These are phyloP conservation scores for Thermomyces lanuginosus DNA, from an alignment of 2,329 filamentous ascomycete genomes.

Conservation along the genomic window DNA sequence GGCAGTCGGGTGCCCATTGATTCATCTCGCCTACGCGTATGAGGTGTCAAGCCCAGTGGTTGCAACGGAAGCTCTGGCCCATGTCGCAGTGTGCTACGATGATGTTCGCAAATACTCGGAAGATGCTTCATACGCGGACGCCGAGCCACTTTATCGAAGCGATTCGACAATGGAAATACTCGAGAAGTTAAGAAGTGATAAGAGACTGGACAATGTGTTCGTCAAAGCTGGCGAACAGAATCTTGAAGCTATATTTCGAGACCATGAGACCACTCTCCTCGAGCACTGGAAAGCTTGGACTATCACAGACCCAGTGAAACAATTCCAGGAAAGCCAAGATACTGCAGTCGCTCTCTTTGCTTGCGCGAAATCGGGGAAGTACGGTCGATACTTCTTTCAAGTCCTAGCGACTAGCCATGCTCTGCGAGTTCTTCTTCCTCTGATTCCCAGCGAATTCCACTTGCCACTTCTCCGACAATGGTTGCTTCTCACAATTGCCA, in stretches of 20 bases:
- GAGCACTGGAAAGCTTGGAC: slow-evolving; percentile 88
- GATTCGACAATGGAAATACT: slow-evolving; percentile 55
- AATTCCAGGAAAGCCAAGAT: slow-evolving; percentile 56
- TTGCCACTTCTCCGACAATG: slow-evolving; percentile 62
- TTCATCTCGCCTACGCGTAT: slow-evolving; percentile 86
- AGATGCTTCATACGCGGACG: slow-evolving; percentile 49
- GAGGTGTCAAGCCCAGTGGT: slow-evolving; percentile 74
- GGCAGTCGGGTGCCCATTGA: slow-evolving; percentile 74
- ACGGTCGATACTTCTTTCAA: slow-evolving; percentile 73
- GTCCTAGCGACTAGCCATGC: slow-evolving; percentile 76
- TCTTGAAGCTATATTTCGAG: slow-evolving; percentile 49
- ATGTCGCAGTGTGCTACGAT: slow-evolving; percentile 46
- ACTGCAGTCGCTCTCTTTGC: slow-evolving; percentile 33
- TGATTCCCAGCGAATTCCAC: slow-evolving; percentile 58
- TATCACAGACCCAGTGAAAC: slow-evolving; percentile 50
- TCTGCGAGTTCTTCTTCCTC: slow-evolving; percentile 65
- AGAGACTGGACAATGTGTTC: slow-evolving; percentile 52
- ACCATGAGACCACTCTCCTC: slow-evolving; percentile 53
- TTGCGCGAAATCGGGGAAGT: slow-evolving; percentile 34
- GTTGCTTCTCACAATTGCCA: slow-evolving; percentile 67
- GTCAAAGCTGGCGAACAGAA: slow-evolving; percentile 43
- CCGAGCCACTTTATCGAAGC: slow-evolving; percentile 42
- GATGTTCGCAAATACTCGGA: slow-evolving; percentile 49
- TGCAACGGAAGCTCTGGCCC: slow-evolving; percentile 70
- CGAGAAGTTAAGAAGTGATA: slow-evolving; percentile 50